Conservation (phyloP, 1,284 basidiomycete genomes). For the Dichomitus squalens region DNA sequence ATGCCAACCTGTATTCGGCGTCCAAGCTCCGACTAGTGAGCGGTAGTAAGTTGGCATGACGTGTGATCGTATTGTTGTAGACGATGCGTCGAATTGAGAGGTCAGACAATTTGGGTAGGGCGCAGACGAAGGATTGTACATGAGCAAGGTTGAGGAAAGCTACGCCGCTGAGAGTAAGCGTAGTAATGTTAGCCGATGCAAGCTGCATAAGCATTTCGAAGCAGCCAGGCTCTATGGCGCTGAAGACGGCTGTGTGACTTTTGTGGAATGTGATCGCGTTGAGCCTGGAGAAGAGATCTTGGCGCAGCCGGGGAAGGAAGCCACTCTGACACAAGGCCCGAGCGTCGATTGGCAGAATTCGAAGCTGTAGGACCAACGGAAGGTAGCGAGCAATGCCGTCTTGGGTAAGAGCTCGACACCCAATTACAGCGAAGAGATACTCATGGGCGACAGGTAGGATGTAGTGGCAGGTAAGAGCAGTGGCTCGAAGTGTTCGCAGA, state of each 20-base stretch:
- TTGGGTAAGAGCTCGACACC: neutral
- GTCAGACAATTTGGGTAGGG: no score
- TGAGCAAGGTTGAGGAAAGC: no score
- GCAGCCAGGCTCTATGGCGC: neutral
- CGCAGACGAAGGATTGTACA: no score
- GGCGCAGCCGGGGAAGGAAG: neutral
- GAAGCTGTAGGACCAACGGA: neutral
- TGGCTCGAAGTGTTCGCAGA: neutral
- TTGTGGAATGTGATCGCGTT: no score
- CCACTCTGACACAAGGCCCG: neutral
- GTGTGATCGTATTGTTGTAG: no score
- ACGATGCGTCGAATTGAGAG: no score
- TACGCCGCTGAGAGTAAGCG: no score
- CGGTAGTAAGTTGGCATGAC: neutral
- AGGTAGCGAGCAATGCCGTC: neutral
- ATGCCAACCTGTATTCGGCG: no score
- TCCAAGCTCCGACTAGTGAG: neutral
- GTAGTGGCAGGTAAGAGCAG: neutral
- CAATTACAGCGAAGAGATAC: conserved; percentile 8
- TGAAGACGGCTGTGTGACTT: neutral
- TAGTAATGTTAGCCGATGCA: neutral
- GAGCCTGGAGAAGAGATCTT: no score
- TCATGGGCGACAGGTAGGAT: conserved; percentile 6
- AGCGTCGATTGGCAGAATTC: neutral
- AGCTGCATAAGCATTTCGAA: neutral